A percentile compares a stretch with the other conserved stretches of the same genome.
phyloP scores from a whole-genome alignment of 108 stramenopile species.

The Cylindrotheca closterium region DNA sequence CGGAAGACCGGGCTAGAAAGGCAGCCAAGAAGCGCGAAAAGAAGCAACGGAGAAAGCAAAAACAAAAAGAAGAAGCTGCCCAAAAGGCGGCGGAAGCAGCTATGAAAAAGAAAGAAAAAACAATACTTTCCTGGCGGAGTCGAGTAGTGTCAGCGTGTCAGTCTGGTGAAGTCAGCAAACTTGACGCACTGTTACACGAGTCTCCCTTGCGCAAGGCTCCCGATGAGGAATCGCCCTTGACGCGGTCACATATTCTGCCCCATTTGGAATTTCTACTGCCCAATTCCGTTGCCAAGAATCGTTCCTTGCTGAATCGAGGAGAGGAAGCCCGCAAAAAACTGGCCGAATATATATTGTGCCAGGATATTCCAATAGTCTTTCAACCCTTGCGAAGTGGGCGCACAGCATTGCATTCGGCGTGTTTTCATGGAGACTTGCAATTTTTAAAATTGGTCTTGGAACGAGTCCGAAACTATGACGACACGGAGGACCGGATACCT shows the following conservation, averaged over 20 bases:
- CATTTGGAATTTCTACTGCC: conserved; percentile 52
- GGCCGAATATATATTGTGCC: conserved; percentile 29
- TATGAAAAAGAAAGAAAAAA: conserved; percentile 68
- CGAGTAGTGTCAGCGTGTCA: conserved; percentile 73
- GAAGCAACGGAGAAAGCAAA: conserved; percentile 67
- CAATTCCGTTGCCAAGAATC: conserved; percentile 42
- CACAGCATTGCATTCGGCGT: conserved; percentile 51
- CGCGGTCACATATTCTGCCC: background rate
- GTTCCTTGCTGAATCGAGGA: conserved; percentile 28
- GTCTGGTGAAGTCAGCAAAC: conserved; percentile 47
- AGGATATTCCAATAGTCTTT: conserved; percentile 29
- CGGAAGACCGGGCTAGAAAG: conserved; percentile 49
- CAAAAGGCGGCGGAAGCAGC: conserved; percentile 65
- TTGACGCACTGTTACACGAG: conserved; percentile 60
- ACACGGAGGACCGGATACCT: background rate
- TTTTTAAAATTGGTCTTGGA: conserved; percentile 34
- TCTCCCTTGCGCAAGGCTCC: conserved; percentile 41
- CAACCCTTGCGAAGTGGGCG: conserved; percentile 37
- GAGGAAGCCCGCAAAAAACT: conserved; percentile 31
- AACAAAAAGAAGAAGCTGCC: conserved; percentile 62
- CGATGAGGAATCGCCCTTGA: background rate
- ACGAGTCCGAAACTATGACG: conserved; percentile 3
- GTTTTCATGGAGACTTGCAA: conserved; percentile 44
- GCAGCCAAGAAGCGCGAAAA: conserved; percentile 74
- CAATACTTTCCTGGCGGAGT: conserved; percentile 63